Evolutionary conservation across 2,329 filamentous ascomycete species (phyloP), one percentile per base, ranked within the genome.

Genomic region (Cladosporium velox): DNA sequence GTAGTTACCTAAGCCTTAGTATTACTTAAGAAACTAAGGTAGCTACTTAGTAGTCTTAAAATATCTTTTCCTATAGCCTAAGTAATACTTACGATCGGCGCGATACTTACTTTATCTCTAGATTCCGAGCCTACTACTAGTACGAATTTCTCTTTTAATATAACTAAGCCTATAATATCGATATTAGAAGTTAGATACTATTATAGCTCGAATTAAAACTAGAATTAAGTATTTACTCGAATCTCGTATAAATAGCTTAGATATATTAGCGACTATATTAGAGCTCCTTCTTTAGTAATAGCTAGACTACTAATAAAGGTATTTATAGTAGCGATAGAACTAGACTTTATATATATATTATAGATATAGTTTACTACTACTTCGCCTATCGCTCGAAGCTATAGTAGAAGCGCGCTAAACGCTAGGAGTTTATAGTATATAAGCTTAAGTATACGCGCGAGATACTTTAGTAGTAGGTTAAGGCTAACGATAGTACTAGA

Each of bases 401-500:
- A 5, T 12, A 15, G 41, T 15, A 15, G 41, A 7, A 47, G 41
- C 21, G 41, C 41, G 21, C 41, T 15, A n/a, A 47, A 47, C 41
- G 41, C 41, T 15, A 15, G 41, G 3, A 15, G 41, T n/a, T 47
- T 15, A n/a, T 47, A 15, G 21, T 15, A 47, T 4, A 47, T 10
- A 5, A 47, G 41, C 7, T 47, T 15, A 2, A 24, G 6, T 2
- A 47, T 15, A 10, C 15, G 5, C 5, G 68, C 68, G 2, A 66
- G 58, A 32, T 70, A 66, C 18, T 65, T 44, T 28, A 41, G 30
- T 14, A 67, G 65, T 4, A 67, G 52, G 10, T 59, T 59, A 15
- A 67, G 44, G 12, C 59, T 11, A 2, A 67, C 61, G 52, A 67
- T 65, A 5, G 65, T 61, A 14, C 65, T 61, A 44, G 65, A 67